Evolutionary conservation across 169 alveolate species (phyloP), one percentile per base, ranked within the genome.

Genomic region (Cryptosporidium bovis): DNA sequence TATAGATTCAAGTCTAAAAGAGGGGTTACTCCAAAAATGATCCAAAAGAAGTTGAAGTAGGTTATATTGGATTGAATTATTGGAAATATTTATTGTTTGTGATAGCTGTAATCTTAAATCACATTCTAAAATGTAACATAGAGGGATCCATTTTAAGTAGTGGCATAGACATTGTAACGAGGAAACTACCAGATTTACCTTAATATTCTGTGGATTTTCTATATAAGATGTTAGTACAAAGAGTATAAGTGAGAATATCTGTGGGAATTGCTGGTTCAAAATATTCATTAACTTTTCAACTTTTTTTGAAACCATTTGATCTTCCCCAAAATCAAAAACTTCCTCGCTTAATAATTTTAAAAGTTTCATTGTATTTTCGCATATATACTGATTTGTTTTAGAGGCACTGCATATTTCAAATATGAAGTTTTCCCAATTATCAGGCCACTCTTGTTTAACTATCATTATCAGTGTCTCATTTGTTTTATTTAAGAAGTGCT

Each of bases 401-500:
- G 99, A 94, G 20, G 99, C 96, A 48, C 92, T 92, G 91, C 99
- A 98, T 15, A 99, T 94, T 82, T 99, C 99, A 16, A 99, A 96
- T n/a, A 99, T 97, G 83, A 99, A 99, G 71, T 95, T 93, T 65
- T 95, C 96, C 99, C 99, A 99, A 10, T 97, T 94, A 8, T 98
- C 98, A 2, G 99, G 99, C 99, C 99, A 99, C 91, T 99, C 99
- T 83, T 96, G 94, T 85, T 97, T 96, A 18, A 97, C 97, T 51
- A 96, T 96, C 90, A 94, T 90, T 82, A 93, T 87, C 90, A 96
- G 84, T 13, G 96, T 91, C 60, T 94, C 94, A 90, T 96, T 95
- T 48, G 95, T 91, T 65, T 95, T 95, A 58, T 94, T 95, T 16
- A 95, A 83, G 31, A 95, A 90, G 82, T 96, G 98, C 55, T 92